These are phyloP conservation scores for Naganishia onofrii DNA, from an alignment of 768 basidiomycete genomes.

Conservation along the genomic window DNA sequence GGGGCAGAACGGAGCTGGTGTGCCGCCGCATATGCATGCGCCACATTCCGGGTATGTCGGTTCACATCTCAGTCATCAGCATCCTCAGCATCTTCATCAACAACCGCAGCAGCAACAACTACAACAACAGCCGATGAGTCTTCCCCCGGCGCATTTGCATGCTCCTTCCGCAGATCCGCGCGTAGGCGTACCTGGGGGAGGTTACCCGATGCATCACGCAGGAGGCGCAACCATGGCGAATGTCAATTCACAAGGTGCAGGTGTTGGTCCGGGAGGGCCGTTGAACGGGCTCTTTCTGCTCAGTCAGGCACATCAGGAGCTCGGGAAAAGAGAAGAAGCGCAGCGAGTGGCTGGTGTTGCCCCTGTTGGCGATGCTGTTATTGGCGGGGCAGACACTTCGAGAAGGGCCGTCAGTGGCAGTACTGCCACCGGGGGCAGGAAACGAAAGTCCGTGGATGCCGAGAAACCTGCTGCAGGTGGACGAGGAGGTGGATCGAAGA, in stretches of 20 bases:
- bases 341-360: slow-evolving; percentile 37
- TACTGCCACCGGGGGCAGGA: slow-evolving; percentile 28
- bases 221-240: slow-evolving; percentile 5
- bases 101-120: slow-evolving; percentile 9
- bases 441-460: slow-evolving; percentile 43
- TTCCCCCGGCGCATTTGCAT: slow-evolving; percentile 33
- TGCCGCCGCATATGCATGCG: slow-evolving; percentile 1
- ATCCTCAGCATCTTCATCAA: slow-evolving; percentile 24
- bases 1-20: background rate
- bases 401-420: background rate
- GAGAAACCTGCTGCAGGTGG: slow-evolving; percentile 9
- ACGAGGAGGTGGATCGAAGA: slow-evolving; percentile 31
- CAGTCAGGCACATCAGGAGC: slow-evolving; percentile 91
- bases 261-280: slow-evolving; percentile 52
- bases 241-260: slow-evolving; percentile 10
- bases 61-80: slow-evolving; percentile 32
- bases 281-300: slow-evolving; percentile 92
- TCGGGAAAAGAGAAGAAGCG: slow-evolving; percentile 86
- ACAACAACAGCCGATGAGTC: slow-evolving; percentile 22
- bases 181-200: background rate
- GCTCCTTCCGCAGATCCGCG: background rate
- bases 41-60: background rate
- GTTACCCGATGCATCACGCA: slow-evolving; percentile 8
- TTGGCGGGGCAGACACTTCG: background rate
- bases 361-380: background rate